phyloP scores from a whole-genome alignment of 2,329 filamentous ascomycete genomes.

The Neofusicoccum sp. region DNA sequence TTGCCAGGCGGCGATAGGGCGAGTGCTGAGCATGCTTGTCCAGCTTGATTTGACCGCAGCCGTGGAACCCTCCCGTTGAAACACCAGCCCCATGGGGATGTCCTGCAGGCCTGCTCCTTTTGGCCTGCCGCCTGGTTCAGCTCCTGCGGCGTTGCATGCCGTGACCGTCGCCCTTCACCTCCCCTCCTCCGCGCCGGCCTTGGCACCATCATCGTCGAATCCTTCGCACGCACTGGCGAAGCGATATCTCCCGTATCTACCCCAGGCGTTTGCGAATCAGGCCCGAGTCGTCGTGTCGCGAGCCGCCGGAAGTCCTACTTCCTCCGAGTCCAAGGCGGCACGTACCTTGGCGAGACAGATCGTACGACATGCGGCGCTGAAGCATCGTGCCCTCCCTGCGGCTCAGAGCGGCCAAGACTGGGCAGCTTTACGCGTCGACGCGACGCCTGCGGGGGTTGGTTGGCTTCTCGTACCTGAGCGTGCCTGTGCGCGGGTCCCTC shows the following conservation, averaged over 20 bases:
- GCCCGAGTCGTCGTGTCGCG: not conserved
- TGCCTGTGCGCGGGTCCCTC: not conserved
- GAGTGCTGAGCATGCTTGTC: conserved; percentile 5
- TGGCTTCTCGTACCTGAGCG: not conserved
- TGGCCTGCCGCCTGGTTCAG: too few relatives aligned
- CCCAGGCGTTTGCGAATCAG: not conserved
- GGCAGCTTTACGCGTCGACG: not conserved
- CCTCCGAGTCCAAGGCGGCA: not conserved
- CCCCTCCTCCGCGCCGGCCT: not conserved
- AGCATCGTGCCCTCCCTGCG: not conserved
- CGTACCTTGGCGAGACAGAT: conserved; percentile 5
- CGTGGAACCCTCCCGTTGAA: not conserved
- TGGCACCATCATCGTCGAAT: conserved; percentile 5
- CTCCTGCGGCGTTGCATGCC: not conserved
- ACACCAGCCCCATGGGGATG: not conserved
- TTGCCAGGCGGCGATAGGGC: conserved; percentile 5
- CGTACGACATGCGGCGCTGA: not conserved
- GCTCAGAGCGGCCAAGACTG: not conserved
- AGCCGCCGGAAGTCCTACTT: not conserved
- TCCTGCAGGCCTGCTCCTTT: not conserved
- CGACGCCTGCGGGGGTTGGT: not conserved
- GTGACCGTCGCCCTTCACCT: not conserved
- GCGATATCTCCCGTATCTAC: not conserved
- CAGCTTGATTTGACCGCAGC: conserved; percentile 11
- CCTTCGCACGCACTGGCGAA: not conserved